Percentiles rank a stretch among this genome's conserved stretches.
Evolutionary conservation across 345 rosid genomes (phyloP).

Genomic region (Eucalyptus sideroxylon): DNA sequence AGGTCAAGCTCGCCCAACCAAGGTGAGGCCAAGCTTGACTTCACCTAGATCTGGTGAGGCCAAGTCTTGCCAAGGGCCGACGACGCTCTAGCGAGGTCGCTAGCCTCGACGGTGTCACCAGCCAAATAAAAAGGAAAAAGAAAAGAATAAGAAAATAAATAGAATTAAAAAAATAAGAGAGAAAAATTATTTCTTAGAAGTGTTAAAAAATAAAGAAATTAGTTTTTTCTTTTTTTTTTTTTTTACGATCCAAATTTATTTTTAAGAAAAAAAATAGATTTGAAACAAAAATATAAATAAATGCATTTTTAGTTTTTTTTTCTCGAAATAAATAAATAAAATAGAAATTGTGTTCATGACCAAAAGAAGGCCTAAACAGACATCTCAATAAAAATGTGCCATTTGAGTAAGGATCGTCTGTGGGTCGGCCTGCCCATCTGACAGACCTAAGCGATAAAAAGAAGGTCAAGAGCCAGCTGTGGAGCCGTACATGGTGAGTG

Average conservation of each 20-base stretch:
- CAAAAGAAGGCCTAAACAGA: not conserved
- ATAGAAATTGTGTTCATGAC: no score
- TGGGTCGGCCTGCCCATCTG: not conserved
- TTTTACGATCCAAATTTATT: accelerated
- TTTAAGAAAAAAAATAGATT: accelerated
- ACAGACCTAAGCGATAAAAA: not conserved
- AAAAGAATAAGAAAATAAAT: no score
- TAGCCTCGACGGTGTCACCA: accelerated
- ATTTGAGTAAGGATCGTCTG: not conserved
- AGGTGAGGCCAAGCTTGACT: no score
- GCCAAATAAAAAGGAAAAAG: no score
- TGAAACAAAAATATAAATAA: accelerated
- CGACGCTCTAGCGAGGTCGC: accelerated
- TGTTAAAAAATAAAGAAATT: accelerated
- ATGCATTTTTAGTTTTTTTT: accelerated
- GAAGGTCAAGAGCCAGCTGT: not conserved
- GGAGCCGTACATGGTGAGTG: not conserved
- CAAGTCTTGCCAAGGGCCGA: no score
- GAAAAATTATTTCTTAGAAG: accelerated
- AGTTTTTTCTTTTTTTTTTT: accelerated
- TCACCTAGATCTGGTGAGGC: no score
- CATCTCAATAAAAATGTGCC: not conserved
- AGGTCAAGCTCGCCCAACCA: no score
- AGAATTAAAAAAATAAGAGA: no score
- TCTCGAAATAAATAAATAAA: no score